These are phyloP conservation scores for Skeletonema potamos DNA, from an alignment of 108 stramenopile species.

Conservation along the genomic window DNA sequence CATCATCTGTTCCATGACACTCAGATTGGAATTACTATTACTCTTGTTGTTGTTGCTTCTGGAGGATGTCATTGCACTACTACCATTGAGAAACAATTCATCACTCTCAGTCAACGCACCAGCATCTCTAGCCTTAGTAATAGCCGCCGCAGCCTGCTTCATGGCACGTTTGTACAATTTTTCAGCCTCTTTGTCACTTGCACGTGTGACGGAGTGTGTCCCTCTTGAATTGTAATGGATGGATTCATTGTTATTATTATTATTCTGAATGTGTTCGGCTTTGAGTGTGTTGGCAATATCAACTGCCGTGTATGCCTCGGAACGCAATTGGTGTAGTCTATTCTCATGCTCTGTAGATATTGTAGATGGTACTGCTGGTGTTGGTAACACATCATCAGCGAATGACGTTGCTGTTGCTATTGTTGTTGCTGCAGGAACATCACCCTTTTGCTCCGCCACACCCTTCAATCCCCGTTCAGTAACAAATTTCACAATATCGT, in stretches of 20 bases:
- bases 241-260: not conserved
- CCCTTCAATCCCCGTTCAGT: not conserved
- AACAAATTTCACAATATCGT: not conserved
- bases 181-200: conserved; percentile 55
- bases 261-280: conserved; percentile 36
- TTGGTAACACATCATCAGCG: no score
- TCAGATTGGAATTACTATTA: conserved; percentile 29
- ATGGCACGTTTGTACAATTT: conserved; percentile 67
- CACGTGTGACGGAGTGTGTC: conserved; percentile 64
- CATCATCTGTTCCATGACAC: conserved; percentile 17
- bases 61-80: not conserved
- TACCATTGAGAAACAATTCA: conserved; percentile 26
- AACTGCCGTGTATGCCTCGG: conserved; percentile 67
- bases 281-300: conserved; percentile 59
- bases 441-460: not conserved
- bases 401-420: not conserved
- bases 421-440: not conserved
- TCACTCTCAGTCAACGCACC: conserved; percentile 73
- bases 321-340: conserved; percentile 41
- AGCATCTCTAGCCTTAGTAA: conserved; percentile 66
- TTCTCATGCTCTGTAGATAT: conserved; percentile 28
- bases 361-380: conserved; percentile 20
- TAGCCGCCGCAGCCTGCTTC: conserved; percentile 61
- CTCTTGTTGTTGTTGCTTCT: not conserved
- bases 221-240: conserved; percentile 11